Conservation (phyloP, 1,284 basidiomycete genomes). For the Malassezia psittaci region DNA sequence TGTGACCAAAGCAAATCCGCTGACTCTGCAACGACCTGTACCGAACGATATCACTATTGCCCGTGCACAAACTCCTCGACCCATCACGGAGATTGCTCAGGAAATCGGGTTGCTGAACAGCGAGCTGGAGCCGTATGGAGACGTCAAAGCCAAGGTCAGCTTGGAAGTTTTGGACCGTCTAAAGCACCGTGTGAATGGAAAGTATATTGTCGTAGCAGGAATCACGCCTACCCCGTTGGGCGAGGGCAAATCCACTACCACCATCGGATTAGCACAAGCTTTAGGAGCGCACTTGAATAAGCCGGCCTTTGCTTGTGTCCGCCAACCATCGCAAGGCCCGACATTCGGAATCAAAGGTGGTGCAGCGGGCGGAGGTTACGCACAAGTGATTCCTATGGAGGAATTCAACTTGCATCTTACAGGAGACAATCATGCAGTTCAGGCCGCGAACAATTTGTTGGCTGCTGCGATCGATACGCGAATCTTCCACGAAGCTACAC, state of each 20-base stretch:
- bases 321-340: slow-evolving; percentile 95
- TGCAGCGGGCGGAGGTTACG: slow-evolving; percentile 95
- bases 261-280: slow-evolving; percentile 92
- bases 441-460: slow-evolving; percentile 91
- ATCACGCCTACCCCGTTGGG: slow-evolving; percentile 97
- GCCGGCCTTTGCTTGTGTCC: slow-evolving; percentile 91
- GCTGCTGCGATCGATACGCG: slow-evolving; percentile 93
- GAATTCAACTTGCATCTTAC: slow-evolving; percentile 96
- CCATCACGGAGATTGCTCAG: slow-evolving; percentile 66
- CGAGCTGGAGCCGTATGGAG: slow-evolving; percentile 88
- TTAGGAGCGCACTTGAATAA: slow-evolving; percentile 88
- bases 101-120: slow-evolving; percentile 79
- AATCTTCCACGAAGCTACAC: slow-evolving; percentile 95
- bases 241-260: slow-evolving; percentile 97
- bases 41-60: slow-evolving; percentile 80
- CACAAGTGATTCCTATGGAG: slow-evolving; percentile 98
- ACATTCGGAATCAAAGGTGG: slow-evolving; percentile 99
- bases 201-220: slow-evolving; percentile 92
- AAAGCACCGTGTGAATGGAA: slow-evolving; percentile 76
- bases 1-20: slow-evolving; percentile 64
- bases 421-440: slow-evolving; percentile 95
- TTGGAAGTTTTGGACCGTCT: slow-evolving; percentile 77
- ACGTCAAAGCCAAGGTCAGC: slow-evolving; percentile 95
- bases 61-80: slow-evolving; percentile 86
- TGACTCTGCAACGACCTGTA: slow-evolving; percentile 71